These are phyloP conservation scores for Suillus weaverae DNA, from an alignment of 768 basidiomycete genomes.

Conservation along the genomic window DNA sequence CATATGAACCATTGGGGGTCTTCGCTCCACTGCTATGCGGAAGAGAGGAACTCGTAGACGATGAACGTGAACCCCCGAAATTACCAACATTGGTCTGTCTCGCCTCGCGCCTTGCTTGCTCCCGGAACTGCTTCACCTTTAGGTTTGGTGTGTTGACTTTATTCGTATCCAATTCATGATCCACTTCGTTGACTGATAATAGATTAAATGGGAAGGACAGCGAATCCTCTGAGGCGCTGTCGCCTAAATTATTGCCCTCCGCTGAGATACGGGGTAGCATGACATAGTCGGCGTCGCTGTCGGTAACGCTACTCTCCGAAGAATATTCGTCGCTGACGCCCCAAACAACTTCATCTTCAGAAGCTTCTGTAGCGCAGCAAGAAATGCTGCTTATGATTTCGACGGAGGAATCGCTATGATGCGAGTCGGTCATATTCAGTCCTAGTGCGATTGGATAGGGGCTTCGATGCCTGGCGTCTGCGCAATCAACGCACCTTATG, in stretches of 20 bases:
- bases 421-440: neutral
- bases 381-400: neutral
- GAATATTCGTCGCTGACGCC: neutral
- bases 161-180: neutral
- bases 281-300: constrained; percentile 23
- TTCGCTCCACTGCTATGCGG: constrained; percentile 11
- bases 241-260: neutral
- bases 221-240: constrained; percentile 14
- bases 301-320: constrained; percentile 8
- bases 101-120: neutral
- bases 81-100: neutral
- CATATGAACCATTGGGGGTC: constrained; percentile 22
- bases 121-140: neutral
- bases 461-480: neutral
- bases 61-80: neutral
- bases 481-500: neutral
- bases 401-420: neutral
- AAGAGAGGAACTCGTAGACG: constrained; percentile 5
- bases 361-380: constrained; percentile 1
- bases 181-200: constrained; percentile 19
- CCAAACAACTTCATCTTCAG: constrained; percentile 28
- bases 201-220: constrained; percentile 16
- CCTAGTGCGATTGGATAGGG: neutral
- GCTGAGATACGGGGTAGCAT: constrained; percentile 13
- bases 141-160: neutral